Conservation (phyloP, 2,329 filamentous ascomycete genomes). For the Epichloe sp. region DNA sequence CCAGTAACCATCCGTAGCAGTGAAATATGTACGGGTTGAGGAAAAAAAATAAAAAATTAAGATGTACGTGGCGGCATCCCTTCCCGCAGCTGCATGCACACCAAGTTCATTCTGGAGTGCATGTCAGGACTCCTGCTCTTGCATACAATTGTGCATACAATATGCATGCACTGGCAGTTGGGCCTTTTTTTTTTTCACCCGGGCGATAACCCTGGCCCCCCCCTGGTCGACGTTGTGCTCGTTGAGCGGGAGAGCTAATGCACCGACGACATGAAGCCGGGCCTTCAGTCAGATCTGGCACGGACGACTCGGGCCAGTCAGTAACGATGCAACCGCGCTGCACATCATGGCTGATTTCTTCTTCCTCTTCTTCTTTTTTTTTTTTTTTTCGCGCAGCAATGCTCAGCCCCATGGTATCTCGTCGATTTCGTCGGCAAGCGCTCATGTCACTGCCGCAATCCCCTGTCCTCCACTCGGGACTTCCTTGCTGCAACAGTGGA, state of each 20-base stretch:
- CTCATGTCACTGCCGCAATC: not conserved
- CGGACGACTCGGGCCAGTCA: not conserved
- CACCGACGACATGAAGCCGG: slow-evolving; percentile 1
- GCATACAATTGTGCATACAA: slow-evolving; percentile 1
- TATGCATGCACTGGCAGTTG: not conserved
- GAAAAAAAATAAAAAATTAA: not conserved
- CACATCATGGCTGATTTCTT: not conserved
- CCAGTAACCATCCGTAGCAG: too few relatives aligned
- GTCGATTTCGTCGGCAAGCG: not conserved
- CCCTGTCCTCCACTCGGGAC: not conserved
- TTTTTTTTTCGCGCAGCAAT: too few relatives aligned
- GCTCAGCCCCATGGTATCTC: not conserved
- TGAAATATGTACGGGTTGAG: not conserved
- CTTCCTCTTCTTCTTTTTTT: too few relatives aligned
- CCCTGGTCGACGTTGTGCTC: slow-evolving; percentile 3
- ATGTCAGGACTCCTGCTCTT: not conserved
- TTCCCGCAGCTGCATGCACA: not conserved
- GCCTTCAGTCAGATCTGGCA: slow-evolving; percentile 2
- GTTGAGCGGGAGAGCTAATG: slow-evolving; percentile 11
- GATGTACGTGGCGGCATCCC: not conserved
- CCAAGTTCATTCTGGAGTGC: slow-evolving; percentile 1
- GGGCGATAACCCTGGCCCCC: not conserved
- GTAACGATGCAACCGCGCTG: not conserved
- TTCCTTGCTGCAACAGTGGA: not conserved
- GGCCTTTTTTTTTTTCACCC: too few relatives aligned